These are phyloP conservation scores for Ophiostoma perfectum DNA, from an alignment of 2,329 filamentous ascomycete genomes.

Conservation along the genomic window DNA sequence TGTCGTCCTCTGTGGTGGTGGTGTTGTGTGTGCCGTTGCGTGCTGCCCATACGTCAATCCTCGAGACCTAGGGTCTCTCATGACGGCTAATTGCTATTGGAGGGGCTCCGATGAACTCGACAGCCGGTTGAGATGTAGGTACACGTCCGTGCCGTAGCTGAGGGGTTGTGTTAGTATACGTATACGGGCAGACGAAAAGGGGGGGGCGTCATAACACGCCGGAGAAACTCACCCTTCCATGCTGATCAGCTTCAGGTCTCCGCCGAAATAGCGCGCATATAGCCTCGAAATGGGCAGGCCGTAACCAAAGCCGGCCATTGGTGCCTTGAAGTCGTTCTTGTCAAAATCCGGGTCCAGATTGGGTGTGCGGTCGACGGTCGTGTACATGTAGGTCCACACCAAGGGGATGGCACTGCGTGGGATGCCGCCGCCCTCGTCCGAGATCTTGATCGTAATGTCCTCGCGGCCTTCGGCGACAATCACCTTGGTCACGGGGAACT, in stretches of 20 bases:
- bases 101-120: slow-evolving; percentile 94
- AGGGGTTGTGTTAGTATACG: slow-evolving; percentile 8
- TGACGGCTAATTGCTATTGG: slow-evolving; percentile 90
- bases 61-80: slow-evolving; percentile 65
- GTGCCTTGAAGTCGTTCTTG: slow-evolving; percentile 98
- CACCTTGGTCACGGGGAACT: slow-evolving; percentile 94
- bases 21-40: slow-evolving; percentile 4
- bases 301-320: slow-evolving; percentile 99
- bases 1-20: neutral
- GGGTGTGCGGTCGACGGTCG: slow-evolving; percentile 92
- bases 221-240: slow-evolving; percentile 82
- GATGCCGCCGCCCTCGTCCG: slow-evolving; percentile 93
- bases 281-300: slow-evolving; percentile 88
- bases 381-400: slow-evolving; percentile 99
- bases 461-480: slow-evolving; percentile 97
- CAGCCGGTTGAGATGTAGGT: slow-evolving; percentile 92
- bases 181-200: neutral
- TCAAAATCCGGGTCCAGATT: slow-evolving; percentile 96
- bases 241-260: slow-evolving; percentile 93
- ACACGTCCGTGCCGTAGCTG: slow-evolving; percentile 96
- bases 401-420: slow-evolving; percentile 87
- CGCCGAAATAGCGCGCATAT: slow-evolving; percentile 95
- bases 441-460: slow-evolving; percentile 98
- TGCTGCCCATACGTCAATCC: slow-evolving; percentile 51
- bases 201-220: neutral